phyloP scores from a whole-genome alignment of 2,329 filamentous ascomycete genomes.

The Verticillium klebahnii region DNA sequence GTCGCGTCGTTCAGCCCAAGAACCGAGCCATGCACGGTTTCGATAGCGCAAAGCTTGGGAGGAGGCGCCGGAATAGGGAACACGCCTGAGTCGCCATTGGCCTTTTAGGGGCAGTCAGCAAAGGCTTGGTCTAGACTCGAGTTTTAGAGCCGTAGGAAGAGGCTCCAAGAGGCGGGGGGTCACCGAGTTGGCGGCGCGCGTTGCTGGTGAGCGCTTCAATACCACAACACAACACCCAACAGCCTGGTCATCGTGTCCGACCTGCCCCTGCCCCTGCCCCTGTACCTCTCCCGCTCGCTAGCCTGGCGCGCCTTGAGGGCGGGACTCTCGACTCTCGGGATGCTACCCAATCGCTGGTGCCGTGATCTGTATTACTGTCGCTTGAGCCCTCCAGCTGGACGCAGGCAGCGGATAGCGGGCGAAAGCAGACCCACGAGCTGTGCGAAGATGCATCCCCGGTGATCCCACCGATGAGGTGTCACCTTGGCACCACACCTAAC shows the following conservation, averaged over 20 bases:
- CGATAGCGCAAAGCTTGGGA: neutral
- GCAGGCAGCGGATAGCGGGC: neutral
- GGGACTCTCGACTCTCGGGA: neutral
- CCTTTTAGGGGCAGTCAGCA: neutral
- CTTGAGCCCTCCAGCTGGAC: neutral
- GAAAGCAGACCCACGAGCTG: neutral
- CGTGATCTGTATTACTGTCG: neutral
- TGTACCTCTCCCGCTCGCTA: neutral
- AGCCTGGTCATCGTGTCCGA: neutral
- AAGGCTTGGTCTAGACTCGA: neutral
- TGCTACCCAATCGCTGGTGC: neutral
- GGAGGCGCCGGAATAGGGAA: neutral
- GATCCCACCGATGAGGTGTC: neutral
- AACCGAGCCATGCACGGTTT: neutral
- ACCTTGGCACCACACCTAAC: neutral
- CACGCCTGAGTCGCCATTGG: neutral
- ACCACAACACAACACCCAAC: neutral
- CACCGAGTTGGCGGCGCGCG: too few relatives aligned
- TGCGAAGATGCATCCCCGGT: neutral
- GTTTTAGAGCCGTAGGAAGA: neutral
- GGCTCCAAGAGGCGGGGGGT: neutral
- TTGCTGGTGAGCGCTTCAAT: neutral
- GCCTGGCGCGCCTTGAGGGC: neutral
- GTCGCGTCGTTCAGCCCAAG: neutral
- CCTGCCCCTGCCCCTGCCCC: neutral